Evolutionary conservation across 331 rosid genomes (phyloP).

Genomic region (Malus hybrid): DNA sequence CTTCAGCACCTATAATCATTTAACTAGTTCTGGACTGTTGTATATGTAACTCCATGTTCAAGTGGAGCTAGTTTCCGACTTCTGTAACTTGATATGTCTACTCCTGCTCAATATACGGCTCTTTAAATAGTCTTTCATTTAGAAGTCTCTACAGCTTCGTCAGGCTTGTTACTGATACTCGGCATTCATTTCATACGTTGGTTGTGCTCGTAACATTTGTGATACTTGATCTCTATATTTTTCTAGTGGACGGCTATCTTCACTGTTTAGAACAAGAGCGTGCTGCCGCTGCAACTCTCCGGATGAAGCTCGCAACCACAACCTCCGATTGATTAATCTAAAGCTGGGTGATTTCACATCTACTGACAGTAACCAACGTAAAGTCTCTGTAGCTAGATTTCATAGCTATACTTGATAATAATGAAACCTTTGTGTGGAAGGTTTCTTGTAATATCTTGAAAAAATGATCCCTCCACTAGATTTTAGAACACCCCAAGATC

Average conservation of each 20-base stretch:
- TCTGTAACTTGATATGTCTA: background rate
- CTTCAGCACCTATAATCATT: background rate
- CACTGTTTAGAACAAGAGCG: conserved; percentile 84
- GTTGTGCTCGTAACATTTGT: background rate
- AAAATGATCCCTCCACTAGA: background rate
- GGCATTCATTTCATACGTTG: background rate
- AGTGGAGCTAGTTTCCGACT: background rate
- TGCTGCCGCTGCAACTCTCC: conserved; percentile 61
- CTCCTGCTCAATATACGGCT: background rate
- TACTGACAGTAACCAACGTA: background rate
- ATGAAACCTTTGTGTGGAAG: background rate
- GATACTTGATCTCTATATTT: conserved; percentile 20
- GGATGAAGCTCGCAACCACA: conserved; percentile 53
- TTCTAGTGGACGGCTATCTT: conserved; percentile 70
- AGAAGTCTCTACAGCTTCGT: background rate
- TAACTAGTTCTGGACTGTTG: background rate
- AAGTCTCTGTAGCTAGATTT: background rate
- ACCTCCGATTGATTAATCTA: conserved; percentile 34
- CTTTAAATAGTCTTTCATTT: background rate
- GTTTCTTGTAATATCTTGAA: background rate
- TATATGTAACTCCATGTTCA: background rate
- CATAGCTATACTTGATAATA: background rate
- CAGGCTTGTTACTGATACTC: background rate
- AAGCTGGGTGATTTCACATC: conserved; percentile 31
- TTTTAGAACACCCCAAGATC: background rate